Evolutionary conservation across 2,329 filamentous ascomycete species (phyloP).

Genomic region (Alternaria arborescens): DNA sequence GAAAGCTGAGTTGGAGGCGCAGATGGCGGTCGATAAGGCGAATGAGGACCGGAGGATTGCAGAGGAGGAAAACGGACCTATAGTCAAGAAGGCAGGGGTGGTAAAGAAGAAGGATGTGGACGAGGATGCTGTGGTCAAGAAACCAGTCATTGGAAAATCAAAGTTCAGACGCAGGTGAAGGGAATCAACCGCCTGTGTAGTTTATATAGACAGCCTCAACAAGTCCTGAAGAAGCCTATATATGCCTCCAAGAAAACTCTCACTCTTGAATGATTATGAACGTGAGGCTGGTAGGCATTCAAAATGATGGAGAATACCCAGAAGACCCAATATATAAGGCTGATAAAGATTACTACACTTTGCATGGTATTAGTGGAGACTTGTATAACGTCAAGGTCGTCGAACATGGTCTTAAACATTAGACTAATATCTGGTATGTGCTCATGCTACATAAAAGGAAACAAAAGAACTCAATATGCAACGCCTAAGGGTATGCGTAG

Average conservation of each 20-base stretch:
- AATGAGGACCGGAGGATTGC: slow-evolving; percentile 65
- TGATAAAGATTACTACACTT: background rate
- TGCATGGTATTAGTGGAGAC: background rate
- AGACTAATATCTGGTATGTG: slow-evolving; percentile 11
- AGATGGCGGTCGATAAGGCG: slow-evolving; percentile 88
- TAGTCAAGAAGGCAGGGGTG: slow-evolving; percentile 35
- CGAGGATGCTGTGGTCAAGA: slow-evolving; percentile 53
- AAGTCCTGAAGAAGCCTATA: background rate
- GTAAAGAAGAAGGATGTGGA: slow-evolving; percentile 43
- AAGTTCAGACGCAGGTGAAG: slow-evolving; percentile 34
- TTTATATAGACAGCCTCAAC: background rate
- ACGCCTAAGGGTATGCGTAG: slow-evolving; percentile 19
- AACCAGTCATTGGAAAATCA: slow-evolving; percentile 46
- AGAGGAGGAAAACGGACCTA: slow-evolving; percentile 45
- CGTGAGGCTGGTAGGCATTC: background rate
- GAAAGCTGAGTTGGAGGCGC: slow-evolving; percentile 89
- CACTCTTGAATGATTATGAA: background rate
- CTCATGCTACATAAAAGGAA: slow-evolving; percentile 2
- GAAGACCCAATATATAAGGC: background rate
- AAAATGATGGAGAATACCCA: background rate
- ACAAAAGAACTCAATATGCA: background rate
- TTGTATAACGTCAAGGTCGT: background rate
- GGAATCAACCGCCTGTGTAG: background rate
- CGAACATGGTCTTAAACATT: slow-evolving; percentile 3
- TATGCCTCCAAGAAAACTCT: background rate